Percentiles rank a stretch among this genome's conserved stretches.
These are phyloP conservation scores for Celoporthe dispersa DNA, from an alignment of 2,329 filamentous ascomycete genomes.

Conservation along the genomic window DNA sequence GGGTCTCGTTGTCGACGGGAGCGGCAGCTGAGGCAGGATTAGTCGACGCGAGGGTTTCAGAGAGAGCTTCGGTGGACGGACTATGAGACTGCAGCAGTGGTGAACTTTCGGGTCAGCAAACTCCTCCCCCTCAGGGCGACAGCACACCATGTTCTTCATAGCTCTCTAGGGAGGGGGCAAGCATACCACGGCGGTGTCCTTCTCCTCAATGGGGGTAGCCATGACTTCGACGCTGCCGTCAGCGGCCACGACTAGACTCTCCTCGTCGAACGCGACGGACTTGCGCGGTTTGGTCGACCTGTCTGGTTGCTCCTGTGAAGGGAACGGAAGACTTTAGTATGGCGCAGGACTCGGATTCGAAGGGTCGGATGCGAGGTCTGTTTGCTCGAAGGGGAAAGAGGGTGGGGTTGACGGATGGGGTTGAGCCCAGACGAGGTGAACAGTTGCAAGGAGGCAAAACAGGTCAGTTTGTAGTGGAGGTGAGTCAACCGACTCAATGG, in stretches of 20 bases:
- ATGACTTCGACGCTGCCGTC: conserved; percentile 84
- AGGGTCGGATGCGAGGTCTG: conserved; percentile 10
- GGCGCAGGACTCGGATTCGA: conserved; percentile 3
- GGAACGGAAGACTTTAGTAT: conserved; percentile 32
- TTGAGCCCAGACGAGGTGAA: conserved; percentile 15
- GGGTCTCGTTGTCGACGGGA: conserved; percentile 42
- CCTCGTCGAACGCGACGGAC: conserved; percentile 91
- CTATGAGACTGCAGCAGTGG: conserved; percentile 26
- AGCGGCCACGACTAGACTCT: conserved; percentile 83
- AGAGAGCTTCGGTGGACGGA: conserved; percentile 30
- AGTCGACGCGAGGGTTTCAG: conserved; percentile 30
- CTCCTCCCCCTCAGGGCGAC: background rate
- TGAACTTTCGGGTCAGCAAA: conserved; percentile 19
- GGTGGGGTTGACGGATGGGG: conserved; percentile 1
- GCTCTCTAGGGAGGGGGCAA: background rate
- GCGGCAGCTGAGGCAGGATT: conserved; percentile 28
- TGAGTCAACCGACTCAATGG: conserved; percentile 24
- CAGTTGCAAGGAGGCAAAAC: conserved; percentile 23
- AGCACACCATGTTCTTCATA: too few relatives aligned
- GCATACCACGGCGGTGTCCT: conserved; percentile 69
- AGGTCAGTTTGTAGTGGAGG: conserved; percentile 23
- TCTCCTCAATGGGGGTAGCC: conserved; percentile 72
- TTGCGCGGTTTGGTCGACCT: conserved; percentile 79
- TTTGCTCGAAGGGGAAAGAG: conserved; percentile 11
- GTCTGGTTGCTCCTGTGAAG: conserved; percentile 34